These are phyloP conservation scores for Paramyrothecium roridum DNA, from an alignment of 2,329 filamentous ascomycete species.

Conservation along the genomic window DNA sequence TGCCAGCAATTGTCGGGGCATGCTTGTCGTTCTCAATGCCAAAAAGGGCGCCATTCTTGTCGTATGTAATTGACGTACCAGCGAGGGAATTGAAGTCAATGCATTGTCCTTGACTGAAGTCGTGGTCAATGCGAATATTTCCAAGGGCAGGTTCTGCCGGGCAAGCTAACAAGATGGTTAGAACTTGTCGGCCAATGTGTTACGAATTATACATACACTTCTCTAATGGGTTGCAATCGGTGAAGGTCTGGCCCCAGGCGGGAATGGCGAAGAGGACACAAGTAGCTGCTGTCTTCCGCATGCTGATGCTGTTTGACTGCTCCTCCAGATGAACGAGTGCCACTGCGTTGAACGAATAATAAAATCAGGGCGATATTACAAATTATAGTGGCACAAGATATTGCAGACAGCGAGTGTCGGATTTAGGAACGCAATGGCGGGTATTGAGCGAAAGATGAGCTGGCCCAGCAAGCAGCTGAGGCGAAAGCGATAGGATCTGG, in stretches of 20 bases:
- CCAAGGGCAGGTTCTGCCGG: constrained; percentile 66
- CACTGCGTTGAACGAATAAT: background rate
- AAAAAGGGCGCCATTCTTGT: constrained; percentile 26
- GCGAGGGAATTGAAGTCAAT: constrained; percentile 26
- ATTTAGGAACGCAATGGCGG: background rate
- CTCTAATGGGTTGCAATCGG: constrained; percentile 14
- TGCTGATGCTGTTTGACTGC: background rate
- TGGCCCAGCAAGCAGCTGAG: background rate
- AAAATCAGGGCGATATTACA: background rate
- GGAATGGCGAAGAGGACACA: background rate
- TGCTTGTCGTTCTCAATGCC: constrained; percentile 57
- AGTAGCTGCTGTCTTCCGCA: background rate
- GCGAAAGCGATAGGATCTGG: background rate
- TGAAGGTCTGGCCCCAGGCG: constrained; percentile 10
- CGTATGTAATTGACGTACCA: constrained; percentile 20
- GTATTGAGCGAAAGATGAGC: background rate
- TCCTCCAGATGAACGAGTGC: background rate
- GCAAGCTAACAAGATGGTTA: constrained; percentile 38
- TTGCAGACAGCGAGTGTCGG: background rate
- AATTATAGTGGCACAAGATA: background rate
- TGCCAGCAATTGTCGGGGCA: constrained; percentile 60
- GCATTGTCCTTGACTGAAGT: constrained; percentile 64
- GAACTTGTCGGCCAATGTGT: no score
- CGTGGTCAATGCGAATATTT: constrained; percentile 50
- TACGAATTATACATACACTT: constrained; percentile 7